These are phyloP conservation scores for Asterophora parasitica DNA, from an alignment of 768 basidiomycete species.

Conservation along the genomic window DNA sequence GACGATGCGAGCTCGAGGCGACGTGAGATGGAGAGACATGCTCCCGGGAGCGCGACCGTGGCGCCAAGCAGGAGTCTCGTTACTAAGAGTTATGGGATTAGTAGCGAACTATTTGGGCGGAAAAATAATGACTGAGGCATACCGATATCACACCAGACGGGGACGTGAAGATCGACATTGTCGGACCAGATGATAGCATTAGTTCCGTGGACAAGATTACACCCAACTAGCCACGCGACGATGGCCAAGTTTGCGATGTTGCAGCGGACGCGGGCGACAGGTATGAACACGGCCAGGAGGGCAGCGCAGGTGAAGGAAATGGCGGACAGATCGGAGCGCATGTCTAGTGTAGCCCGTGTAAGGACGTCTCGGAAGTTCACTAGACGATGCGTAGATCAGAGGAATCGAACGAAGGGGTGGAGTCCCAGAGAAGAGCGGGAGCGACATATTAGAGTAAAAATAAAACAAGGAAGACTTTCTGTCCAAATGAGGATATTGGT, in stretches of 20 bases:
- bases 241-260: conserved; percentile 46
- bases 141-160: conserved; percentile 81
- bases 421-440: conserved; percentile 5
- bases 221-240: conserved; percentile 45
- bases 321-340: conserved; percentile 33
- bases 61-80: conserved; percentile 52
- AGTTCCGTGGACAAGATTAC: conserved; percentile 47
- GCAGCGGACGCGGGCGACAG: conserved; percentile 39
- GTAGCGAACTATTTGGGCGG: too few relatives aligned
- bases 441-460: conserved; percentile 21
- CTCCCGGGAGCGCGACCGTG: conserved; percentile 53
- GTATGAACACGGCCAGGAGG: conserved; percentile 35
- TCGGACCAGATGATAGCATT: conserved; percentile 60
- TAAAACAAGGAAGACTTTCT: conserved; percentile 23
- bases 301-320: conserved; percentile 42
- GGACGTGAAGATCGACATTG: conserved; percentile 38
- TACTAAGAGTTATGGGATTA: conserved; percentile 33
- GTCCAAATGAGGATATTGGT: conserved; percentile 5
- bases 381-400: conserved; percentile 1
- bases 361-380: conserved; percentile 1
- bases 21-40: conserved; percentile 50
- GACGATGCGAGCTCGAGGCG: conserved; percentile 54
- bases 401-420: conserved; percentile 10
- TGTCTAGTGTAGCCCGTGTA: conserved; percentile 13
- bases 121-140: too few relatives aligned